A percentile compares a stretch with the other conserved stretches of the same genome.
phyloP scores from a whole-genome alignment of 768 basidiomycete genomes.

The Collybia nuda region DNA sequence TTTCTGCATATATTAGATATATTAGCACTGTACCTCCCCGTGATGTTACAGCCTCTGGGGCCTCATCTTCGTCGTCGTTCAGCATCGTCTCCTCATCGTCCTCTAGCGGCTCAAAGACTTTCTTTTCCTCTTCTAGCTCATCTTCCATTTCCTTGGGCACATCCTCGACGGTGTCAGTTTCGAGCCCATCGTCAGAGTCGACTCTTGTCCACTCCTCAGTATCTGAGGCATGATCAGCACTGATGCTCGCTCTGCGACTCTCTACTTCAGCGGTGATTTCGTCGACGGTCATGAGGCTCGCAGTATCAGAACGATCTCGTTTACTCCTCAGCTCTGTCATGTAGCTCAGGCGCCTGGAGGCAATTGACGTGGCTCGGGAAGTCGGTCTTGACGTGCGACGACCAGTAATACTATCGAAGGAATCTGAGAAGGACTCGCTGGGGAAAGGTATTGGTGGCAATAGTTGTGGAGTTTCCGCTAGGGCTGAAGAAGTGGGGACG shows the following conservation, averaged over 20 bases:
- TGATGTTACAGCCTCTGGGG: constrained; percentile 52
- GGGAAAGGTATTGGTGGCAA: constrained; percentile 80
- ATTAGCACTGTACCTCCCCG: constrained; percentile 41
- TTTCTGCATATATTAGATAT: too few relatives aligned
- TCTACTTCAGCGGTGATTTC: constrained; percentile 97
- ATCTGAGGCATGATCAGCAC: constrained; percentile 39
- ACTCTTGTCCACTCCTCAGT: constrained; percentile 78
- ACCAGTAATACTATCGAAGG: constrained; percentile 57
- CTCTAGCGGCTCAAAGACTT: constrained; percentile 45
- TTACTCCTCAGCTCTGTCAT: constrained; percentile 81
- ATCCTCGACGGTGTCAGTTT: constrained; percentile 37
- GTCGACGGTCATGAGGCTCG: constrained; percentile 92
- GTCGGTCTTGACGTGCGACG: constrained; percentile 28
- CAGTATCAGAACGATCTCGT: constrained; percentile 84
- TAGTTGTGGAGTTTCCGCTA: constrained; percentile 50
- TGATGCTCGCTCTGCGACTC: constrained; percentile 59
- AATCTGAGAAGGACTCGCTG: constrained; percentile 78
- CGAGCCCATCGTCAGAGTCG: constrained; percentile 45
- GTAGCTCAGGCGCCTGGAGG: constrained; percentile 73
- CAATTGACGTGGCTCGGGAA: constrained; percentile 46
- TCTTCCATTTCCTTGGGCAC: constrained; percentile 49
- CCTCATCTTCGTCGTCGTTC: constrained; percentile 41
- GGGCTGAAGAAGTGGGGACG: constrained; percentile 10
- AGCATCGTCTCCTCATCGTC: constrained; percentile 41
- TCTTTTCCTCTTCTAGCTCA: constrained; percentile 45